phyloP scores from a whole-genome alignment of 306 rosid species.

The Glycine latifolia region DNA sequence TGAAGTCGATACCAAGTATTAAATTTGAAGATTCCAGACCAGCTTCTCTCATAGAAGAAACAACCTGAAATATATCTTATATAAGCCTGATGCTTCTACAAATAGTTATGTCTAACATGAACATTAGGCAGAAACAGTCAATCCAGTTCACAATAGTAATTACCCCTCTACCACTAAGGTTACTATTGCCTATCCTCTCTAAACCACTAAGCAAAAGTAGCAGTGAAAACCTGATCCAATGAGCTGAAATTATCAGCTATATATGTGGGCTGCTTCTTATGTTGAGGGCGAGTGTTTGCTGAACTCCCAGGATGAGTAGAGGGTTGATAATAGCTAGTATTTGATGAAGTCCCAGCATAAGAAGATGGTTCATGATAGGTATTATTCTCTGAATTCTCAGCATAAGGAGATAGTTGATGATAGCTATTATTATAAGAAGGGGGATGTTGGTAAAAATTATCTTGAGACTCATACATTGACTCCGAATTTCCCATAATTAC shows the following conservation, averaged over 20 bases:
- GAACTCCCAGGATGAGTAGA: conserved; percentile 32
- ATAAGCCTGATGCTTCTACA: background rate
- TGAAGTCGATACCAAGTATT: conserved; percentile 92
- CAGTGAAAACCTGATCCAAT: conserved; percentile 75
- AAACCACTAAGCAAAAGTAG: conserved; percentile 31
- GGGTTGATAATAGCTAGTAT: background rate
- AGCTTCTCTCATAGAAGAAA: conserved; percentile 87
- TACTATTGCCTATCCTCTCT: conserved; percentile 24
- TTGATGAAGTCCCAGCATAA: conserved; percentile 41
- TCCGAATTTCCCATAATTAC: conserved; percentile 74
- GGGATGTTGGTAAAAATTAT: conserved; percentile 41
- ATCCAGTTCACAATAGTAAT: background rate
- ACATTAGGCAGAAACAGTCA: background rate
- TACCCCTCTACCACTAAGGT: no score
- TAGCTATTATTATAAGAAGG: conserved; percentile 34
- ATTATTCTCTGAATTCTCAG: conserved; percentile 31
- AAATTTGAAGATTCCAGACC: conserved; percentile 96
- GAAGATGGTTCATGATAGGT: conserved; percentile 34
- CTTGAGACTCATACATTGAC: conserved; percentile 54
- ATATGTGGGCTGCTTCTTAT: conserved; percentile 42
- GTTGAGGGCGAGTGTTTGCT: conserved; percentile 23
- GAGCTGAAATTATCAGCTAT: conserved; percentile 84
- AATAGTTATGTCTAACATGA: background rate
- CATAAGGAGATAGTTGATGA: conserved; percentile 44
- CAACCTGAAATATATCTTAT: conserved; percentile 64